Base-by-base conservation (phyloP, 208 protist genomes). In the Endotrypanum monterogeii region DNA sequence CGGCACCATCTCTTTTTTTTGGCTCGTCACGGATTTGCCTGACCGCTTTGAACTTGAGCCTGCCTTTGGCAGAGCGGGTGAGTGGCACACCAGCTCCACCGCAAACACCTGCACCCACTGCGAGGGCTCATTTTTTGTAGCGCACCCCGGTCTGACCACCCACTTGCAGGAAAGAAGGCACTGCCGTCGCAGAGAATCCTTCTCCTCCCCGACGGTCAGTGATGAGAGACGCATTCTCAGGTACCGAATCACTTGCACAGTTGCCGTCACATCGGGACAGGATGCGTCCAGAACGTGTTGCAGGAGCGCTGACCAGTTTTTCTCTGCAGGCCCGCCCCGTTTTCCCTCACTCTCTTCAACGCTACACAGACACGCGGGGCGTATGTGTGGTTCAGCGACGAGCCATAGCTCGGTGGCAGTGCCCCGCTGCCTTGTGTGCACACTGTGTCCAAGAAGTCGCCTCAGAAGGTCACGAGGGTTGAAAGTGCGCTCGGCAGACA, bases 281-380 rank as follows among this genome's bases (percentile, higher is more conserved):
- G 44, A 68, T 54, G 35, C 63, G 63, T 68, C 63, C 44, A 68
- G 28, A 2, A 68, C 63, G 44, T 16, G 35, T 46, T 25, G 63
- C 28, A 68, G 28, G 25, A 68, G 44, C 37, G 23, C 23, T 9
- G 46, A 9, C 63, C 44, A 51, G 25, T 39, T 51, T 50, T 16
- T 35, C 63, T 23, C 63, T 8, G 37, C 14, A 16, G 39, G n/a
- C 9, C 25, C 28, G n/a, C 63, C 44, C 6, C 9, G 25, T 20
- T 18, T 16, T 16, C 44, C 41, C 63, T 54, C 44, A 4, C 16
- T 35, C 44, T 6, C 28, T 23, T n/a, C 28, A 39, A 54, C 63
- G 35, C 25, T 37, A 16, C 37, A 54, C 25, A 68, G 44, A 32
- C 25, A 46, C 18, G 51, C 44, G 20, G 62, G 28, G 5, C 25